Evolutionary conservation across 2,329 filamentous ascomycete genomes (phyloP).

Genomic region (Cladosporium cucumerinum): DNA sequence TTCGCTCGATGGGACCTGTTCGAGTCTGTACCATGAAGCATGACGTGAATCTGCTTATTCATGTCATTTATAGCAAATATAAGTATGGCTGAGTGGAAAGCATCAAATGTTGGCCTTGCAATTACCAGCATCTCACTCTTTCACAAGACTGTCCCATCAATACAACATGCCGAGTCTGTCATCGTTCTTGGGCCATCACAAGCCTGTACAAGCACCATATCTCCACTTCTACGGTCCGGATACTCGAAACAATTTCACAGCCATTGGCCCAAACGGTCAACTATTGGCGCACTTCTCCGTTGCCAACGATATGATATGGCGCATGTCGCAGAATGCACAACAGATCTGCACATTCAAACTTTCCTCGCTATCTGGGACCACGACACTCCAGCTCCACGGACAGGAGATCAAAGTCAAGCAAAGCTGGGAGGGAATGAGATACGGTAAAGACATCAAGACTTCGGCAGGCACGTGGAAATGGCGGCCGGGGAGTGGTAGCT

Average conservation of each 20-base stretch:
- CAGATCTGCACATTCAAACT: background rate
- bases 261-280: background rate
- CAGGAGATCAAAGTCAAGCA: conserved; percentile 1
- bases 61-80: background rate
- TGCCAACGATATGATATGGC: background rate
- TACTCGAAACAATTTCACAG: background rate
- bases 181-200: background rate
- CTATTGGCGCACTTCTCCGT: background rate
- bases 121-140: background rate
- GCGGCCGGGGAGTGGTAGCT: background rate
- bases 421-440: conserved; percentile 1
- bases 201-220: background rate
- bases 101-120: background rate
- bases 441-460: background rate
- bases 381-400: background rate
- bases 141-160: background rate
- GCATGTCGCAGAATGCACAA: background rate
- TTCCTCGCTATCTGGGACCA: background rate
- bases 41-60: background rate
- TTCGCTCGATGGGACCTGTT: background rate
- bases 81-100: background rate
- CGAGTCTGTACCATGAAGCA: background rate
- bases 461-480: background rate
- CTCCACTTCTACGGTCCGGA: background rate
- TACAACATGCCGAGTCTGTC: conserved; percentile 3